Evolutionary conservation across 2,329 filamentous ascomycete species (phyloP).

Genomic region (Cyphellophora europaea): DNA sequence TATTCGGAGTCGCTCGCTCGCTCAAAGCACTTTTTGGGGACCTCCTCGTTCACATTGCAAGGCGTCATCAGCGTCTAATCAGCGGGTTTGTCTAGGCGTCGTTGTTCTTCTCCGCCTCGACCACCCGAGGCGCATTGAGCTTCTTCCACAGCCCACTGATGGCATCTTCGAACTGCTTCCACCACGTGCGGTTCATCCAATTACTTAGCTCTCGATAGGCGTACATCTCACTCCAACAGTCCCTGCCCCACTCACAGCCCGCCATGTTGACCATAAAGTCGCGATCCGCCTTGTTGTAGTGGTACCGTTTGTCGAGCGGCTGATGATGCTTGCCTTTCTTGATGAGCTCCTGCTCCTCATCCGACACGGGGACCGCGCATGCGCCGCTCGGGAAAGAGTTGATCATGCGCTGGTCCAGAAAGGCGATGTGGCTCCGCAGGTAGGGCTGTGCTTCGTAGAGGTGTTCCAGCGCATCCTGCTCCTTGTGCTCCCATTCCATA

Average conservation of each 20-base stretch:
- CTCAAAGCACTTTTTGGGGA: too few relatives aligned
- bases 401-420: slow-evolving; percentile 82
- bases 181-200: slow-evolving; percentile 71
- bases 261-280: slow-evolving; percentile 99
- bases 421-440: slow-evolving; percentile 80
- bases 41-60: too few relatives aligned
- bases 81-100: too few relatives aligned
- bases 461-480: slow-evolving; percentile 90
- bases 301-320: slow-evolving; percentile 55
- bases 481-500: slow-evolving; percentile 98
- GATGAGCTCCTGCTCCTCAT: slow-evolving; percentile 2
- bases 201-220: slow-evolving; percentile 87
- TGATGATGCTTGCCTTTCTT: slow-evolving; percentile 52
- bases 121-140: too few relatives aligned
- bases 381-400: slow-evolving; percentile 91
- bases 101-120: too few relatives aligned
- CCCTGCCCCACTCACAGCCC: slow-evolving; percentile 89
- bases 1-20: too few relatives aligned
- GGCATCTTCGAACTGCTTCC: slow-evolving; percentile 52
- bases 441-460: slow-evolving; percentile 87
- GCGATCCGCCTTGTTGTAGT: slow-evolving; percentile 75
- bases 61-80: too few relatives aligned
- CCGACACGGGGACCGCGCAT: slow-evolving; percentile 44
- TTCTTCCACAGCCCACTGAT: slow-evolving; percentile 10
- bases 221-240: slow-evolving; percentile 98